Evolutionary conservation across 179 eudicot genomes (phyloP), one percentile per base, ranked within the genome.

Genomic region (Amaranthus tricolor): DNA sequence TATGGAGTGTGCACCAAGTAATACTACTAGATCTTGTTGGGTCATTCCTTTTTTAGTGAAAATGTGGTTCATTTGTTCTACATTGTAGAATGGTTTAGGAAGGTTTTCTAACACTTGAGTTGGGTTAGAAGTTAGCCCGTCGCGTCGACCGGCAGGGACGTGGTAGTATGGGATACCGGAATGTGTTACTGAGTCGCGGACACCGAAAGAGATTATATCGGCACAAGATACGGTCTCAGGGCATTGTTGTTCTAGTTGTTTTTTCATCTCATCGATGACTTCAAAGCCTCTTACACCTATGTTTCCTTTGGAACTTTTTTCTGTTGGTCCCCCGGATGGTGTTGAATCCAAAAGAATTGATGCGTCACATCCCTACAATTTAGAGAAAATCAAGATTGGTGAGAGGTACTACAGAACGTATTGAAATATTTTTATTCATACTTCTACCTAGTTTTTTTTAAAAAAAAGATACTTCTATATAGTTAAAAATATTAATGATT

Each of bases 341-440:
- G 83, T 76, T 1, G 63, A 66, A 62, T 85, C 88, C 19, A 85
- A 68, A 0, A 85, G 74, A 8, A 85, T 74, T 0, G 85, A 83
- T 0, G 85, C 86, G 75, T 85, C 88, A 69, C 86, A 85, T 4
- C 86, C 88, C 88, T 85, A 76, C 45, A 51, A 7, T 48, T 24
- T 19, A 9, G 6, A 40, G 7, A 1, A 9, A 13, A 72, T 47
- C 0, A n/a, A 7, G 11, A 7, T 5, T 8, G 5, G 70, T 17
- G 1, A 44, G 51, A 20, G 19, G 54, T 16, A 52, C 7, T 31
- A 31, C 40, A 31, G 40, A 31, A 31, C 2, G 40, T 31, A 31
- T 31, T 31, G 40, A 31, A 31, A 31, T 31, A 31, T 31, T 31
- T 1, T 24, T 31, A 31, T 31, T 31, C 3, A 4, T 31, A 31